These are phyloP conservation scores for Talaromyces sp. DNA, from an alignment of 2,329 filamentous ascomycete species.

Conservation along the genomic window DNA sequence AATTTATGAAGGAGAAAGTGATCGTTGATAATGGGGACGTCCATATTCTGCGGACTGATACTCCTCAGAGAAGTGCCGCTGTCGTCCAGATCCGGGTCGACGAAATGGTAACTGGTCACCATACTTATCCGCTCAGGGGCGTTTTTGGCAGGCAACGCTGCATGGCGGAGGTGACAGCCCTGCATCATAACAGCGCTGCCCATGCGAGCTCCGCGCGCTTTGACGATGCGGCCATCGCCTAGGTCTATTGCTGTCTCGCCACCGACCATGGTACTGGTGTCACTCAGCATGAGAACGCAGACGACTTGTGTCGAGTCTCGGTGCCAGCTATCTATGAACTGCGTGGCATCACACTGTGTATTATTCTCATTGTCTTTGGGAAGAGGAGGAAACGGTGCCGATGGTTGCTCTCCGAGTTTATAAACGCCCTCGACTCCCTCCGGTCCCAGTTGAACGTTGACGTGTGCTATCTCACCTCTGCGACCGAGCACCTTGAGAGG, in stretches of 20 bases:
- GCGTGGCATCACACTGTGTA: background rate
- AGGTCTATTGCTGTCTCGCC: slow-evolving; percentile 29
- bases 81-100: slow-evolving; percentile 1
- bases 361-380: background rate
- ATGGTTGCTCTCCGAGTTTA: background rate
- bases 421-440: slow-evolving; percentile 3
- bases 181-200: slow-evolving; percentile 4
- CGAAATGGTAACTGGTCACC: slow-evolving; percentile 7
- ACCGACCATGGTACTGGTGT: slow-evolving; percentile 27
- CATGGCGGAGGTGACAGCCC: background rate
- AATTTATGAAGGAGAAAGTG: slow-evolving; percentile 5
- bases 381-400: background rate
- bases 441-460: slow-evolving; percentile 5
- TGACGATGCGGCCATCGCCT: slow-evolving; percentile 21
- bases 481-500: slow-evolving; percentile 4
- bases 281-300: slow-evolving; percentile 32
- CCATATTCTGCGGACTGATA: slow-evolving; percentile 6
- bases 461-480: background rate
- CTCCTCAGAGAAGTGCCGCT: slow-evolving; percentile 6
- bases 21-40: slow-evolving; percentile 1
- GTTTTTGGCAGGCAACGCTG: background rate
- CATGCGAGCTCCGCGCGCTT: background rate
- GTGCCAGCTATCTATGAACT: slow-evolving; percentile 6
- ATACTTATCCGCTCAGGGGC: slow-evolving; percentile 3
- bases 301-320: slow-evolving; percentile 18